A percentile compares a stretch with the other conserved stretches of the same genome.
These are phyloP conservation scores for Zygotorulaspora sp. DNA, from an alignment of 805 yeast genomes.

Conservation along the genomic window DNA sequence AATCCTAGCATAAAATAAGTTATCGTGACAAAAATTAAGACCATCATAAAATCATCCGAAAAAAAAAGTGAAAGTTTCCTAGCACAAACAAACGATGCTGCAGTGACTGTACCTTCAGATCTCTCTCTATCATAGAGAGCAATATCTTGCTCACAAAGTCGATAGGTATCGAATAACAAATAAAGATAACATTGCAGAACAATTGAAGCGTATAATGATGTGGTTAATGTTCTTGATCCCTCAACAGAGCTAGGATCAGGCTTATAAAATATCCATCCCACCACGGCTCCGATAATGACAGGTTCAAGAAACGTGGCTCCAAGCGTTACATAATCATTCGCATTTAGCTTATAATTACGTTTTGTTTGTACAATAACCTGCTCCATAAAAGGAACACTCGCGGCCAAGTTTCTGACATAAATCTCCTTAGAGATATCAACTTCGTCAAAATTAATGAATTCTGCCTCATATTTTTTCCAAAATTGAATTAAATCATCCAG, in stretches of 20 bases:
- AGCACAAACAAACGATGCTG: constrained; percentile 61
- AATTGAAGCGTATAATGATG: constrained; percentile 48
- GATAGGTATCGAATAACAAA: constrained; percentile 52
- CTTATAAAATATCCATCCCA: constrained; percentile 73
- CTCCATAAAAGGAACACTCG: constrained; percentile 40
- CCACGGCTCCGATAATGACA: constrained; percentile 50
- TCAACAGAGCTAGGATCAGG: constrained; percentile 41
- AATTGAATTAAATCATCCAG: constrained; percentile 33
- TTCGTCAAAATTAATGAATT: constrained; percentile 2
- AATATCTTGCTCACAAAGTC: constrained; percentile 53
- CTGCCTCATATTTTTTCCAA: constrained; percentile 36
- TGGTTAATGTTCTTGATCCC: constrained; percentile 60
- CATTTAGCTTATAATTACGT: constrained; percentile 44
- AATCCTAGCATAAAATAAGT: constrained; percentile 79
- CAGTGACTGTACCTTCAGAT: constrained; percentile 61
- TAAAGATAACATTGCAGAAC: constrained; percentile 55
- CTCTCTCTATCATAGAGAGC: constrained; percentile 61
- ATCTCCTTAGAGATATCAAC: constrained; percentile 18
- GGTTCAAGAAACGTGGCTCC: constrained; percentile 44
- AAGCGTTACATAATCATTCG: constrained; percentile 49
- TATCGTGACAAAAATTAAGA: constrained; percentile 53
- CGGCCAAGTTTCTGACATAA: constrained; percentile 25
- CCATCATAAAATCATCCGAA: constrained; percentile 64
- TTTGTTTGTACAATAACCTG: constrained; percentile 43
- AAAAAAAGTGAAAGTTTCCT: constrained; percentile 62